Conservation (phyloP, 2,329 filamentous ascomycete genomes). For the Alternaria arbusti region DNA sequence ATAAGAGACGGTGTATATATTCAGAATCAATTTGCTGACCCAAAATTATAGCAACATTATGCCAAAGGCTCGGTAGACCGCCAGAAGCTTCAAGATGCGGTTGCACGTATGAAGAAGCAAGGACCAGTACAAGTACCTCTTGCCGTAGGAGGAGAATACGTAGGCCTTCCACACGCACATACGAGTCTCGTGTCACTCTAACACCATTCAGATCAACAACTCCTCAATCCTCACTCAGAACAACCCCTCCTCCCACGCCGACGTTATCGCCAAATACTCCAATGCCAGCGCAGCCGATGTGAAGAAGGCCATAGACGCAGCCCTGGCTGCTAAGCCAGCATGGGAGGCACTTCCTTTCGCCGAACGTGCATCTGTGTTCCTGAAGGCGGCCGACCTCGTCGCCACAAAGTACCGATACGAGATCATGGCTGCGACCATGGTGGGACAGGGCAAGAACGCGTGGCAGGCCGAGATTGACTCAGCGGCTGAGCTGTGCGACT, state of each 20-base stretch:
- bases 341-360: slow-evolving; percentile 90
- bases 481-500: slow-evolving; percentile 90
- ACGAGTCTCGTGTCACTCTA: slow-evolving; percentile 6
- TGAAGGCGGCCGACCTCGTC: slow-evolving; percentile 93
- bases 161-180: slow-evolving; percentile 47
- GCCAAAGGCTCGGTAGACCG: slow-evolving; percentile 81
- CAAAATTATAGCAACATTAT: slow-evolving; percentile 77
- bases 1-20: not conserved
- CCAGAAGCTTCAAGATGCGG: slow-evolving; percentile 74
- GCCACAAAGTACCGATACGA: slow-evolving; percentile 94
- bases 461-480: slow-evolving; percentile 99
- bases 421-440: slow-evolving; percentile 93
- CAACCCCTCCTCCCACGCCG: slow-evolving; percentile 82
- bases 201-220: slow-evolving; percentile 65
- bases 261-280: slow-evolving; percentile 81
- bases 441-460: slow-evolving; percentile 96
- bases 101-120: slow-evolving; percentile 72
- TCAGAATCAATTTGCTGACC: slow-evolving; percentile 6
- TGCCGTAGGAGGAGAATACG: slow-evolving; percentile 81
- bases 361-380: slow-evolving; percentile 89
- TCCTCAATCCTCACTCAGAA: slow-evolving; percentile 71
- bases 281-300: slow-evolving; percentile 80
- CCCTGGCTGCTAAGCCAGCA: slow-evolving; percentile 80
- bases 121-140: slow-evolving; percentile 80
- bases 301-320: slow-evolving; percentile 78